These are phyloP conservation scores for Bipolaris sorokiniana DNA, from an alignment of 2,329 filamentous ascomycete species.

Conservation along the genomic window DNA sequence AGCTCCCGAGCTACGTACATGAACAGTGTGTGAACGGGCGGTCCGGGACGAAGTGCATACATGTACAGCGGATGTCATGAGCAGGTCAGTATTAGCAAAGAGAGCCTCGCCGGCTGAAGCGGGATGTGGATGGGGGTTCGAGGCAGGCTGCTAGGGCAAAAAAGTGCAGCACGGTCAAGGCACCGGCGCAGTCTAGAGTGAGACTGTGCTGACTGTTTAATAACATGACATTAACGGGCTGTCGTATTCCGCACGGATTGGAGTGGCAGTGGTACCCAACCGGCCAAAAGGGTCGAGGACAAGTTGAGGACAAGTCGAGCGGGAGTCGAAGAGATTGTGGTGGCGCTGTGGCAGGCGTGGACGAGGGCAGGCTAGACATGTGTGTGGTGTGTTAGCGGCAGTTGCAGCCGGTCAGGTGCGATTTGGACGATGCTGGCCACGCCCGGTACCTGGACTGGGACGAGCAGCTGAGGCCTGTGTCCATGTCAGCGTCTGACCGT, in stretches of 20 bases:
- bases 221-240: neutral
- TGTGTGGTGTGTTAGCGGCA: constrained; percentile 5
- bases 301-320: neutral
- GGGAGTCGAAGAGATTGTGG: neutral
- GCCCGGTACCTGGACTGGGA: constrained; percentile 1
- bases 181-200: neutral
- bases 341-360: neutral
- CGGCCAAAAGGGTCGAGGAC: neutral
- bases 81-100: constrained; percentile 2
- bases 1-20: neutral
- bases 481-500: neutral
- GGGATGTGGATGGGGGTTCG: neutral
- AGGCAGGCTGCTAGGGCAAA: neutral
- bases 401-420: constrained; percentile 10
- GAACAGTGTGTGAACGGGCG: neutral
- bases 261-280: neutral
- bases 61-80: neutral
- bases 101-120: constrained; percentile 5
- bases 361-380: constrained; percentile 1
- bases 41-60: neutral
- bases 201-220: constrained; percentile 1
- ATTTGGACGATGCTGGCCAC: neutral
- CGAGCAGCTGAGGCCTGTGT: neutral
- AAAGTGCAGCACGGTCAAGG: neutral
- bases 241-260: neutral